phyloP scores from a whole-genome alignment of 257 asterid genomes.

The Avicennia marina region DNA sequence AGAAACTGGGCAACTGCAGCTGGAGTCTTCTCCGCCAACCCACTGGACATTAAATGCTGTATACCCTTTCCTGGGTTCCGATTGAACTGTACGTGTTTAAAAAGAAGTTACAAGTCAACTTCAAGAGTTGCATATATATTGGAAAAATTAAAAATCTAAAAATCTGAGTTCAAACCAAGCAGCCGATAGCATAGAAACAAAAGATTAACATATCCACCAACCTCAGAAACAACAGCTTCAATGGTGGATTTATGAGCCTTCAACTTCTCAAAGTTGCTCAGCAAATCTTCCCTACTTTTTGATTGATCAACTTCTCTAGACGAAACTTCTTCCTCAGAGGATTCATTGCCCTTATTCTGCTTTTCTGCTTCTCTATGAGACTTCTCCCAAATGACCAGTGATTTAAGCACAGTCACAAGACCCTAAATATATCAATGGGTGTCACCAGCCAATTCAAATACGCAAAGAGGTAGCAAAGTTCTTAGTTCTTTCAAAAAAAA shows the following conservation, averaged over 20 bases:
- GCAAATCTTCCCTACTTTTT: conserved; percentile 63
- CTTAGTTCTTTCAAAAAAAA: neutral
- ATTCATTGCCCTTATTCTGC: conserved; percentile 42
- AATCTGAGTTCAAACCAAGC: conserved; percentile 10
- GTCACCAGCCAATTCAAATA: conserved; percentile 18
- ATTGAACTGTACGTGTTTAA: conserved; percentile 60
- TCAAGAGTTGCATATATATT: conserved; percentile 10
- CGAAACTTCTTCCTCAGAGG: conserved; percentile 45
- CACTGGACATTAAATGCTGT: conserved; percentile 67
- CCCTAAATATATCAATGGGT: conserved; percentile 46
- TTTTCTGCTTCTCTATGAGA: conserved; percentile 55
- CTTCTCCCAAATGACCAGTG: conserved; percentile 89
- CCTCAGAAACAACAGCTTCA: conserved; percentile 97
- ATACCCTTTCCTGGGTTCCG: conserved; percentile 81
- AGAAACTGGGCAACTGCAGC: conserved; percentile 88
- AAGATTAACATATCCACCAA: conserved; percentile 31
- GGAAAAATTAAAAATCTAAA: conserved; percentile 14
- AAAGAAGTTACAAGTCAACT: conserved; percentile 17
- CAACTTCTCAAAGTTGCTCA: conserved; percentile 82
- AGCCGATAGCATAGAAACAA: conserved; percentile 22
- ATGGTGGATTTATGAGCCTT: conserved; percentile 95
- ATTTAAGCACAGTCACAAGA: conserved; percentile 78
- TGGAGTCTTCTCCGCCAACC: conserved; percentile 76
- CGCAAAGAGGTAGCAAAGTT: conserved; percentile 13
- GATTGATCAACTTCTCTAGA: conserved; percentile 52